These are phyloP conservation scores for Alternaria sp. DNA, from an alignment of 2,329 filamentous ascomycete genomes.

Conservation along the genomic window DNA sequence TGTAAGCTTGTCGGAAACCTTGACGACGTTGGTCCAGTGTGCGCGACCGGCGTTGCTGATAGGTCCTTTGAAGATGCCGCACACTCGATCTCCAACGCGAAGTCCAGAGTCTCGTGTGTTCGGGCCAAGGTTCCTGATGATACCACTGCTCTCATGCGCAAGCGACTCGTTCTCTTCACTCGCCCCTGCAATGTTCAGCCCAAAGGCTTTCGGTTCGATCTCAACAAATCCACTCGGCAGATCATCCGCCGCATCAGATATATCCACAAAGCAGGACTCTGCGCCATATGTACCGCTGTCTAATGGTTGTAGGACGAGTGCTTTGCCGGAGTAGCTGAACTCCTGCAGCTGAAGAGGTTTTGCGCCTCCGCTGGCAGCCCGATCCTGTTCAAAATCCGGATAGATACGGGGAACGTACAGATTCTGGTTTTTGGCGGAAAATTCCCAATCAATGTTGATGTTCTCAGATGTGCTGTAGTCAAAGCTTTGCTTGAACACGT, in stretches of 20 bases:
- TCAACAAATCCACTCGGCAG: neutral
- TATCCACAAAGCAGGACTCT: neutral
- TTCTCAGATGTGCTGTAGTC: neutral
- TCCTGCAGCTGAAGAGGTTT: neutral
- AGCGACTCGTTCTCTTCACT: neutral
- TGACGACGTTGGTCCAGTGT: neutral
- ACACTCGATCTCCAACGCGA: slow-evolving; percentile 1
- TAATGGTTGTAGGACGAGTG: neutral
- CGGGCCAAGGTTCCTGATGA: neutral
- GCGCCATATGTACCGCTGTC: neutral
- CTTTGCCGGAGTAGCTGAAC: neutral
- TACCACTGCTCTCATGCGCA: neutral
- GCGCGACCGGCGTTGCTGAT: neutral
- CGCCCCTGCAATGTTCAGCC: neutral
- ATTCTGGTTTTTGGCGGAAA: neutral
- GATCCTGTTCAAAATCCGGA: neutral
- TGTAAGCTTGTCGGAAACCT: neutral
- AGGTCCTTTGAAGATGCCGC: neutral
- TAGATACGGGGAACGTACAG: neutral
- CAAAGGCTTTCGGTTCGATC: neutral
- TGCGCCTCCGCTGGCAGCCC: neutral
- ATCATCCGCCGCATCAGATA: neutral
- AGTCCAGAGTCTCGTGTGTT: neutral
- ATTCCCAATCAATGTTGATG: neutral
- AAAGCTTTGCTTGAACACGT: neutral